These are phyloP conservation scores for Chrysanthemum lavandulifolium DNA, from an alignment of 129 eudicot genomes.

Conservation along the genomic window DNA sequence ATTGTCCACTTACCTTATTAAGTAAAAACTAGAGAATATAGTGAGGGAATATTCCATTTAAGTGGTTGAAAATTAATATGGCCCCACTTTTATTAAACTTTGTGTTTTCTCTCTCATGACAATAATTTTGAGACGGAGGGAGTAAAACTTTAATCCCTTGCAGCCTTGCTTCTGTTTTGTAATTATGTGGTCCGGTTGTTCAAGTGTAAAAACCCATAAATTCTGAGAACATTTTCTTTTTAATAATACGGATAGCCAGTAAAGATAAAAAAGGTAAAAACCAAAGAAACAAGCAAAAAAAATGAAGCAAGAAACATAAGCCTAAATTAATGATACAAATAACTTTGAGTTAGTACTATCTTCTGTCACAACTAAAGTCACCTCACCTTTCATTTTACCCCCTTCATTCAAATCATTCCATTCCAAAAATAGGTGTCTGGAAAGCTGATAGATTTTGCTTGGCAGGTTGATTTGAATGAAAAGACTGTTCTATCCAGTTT, in stretches of 20 bases:
- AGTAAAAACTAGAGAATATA: no score
- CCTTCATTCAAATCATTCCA: constrained; percentile 57
- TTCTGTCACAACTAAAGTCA: constrained; percentile 24
- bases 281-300: constrained; percentile 16
- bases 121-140: no score
- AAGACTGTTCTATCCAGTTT: constrained; percentile 51
- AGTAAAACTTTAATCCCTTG: neutral
- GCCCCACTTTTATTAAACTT: no score
- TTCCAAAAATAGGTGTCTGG: constrained; percentile 79
- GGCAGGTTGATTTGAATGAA: constrained; percentile 49
- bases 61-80: no score
- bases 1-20: no score
- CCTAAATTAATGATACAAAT: constrained; percentile 32
- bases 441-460: constrained; percentile 53
- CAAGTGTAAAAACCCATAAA: neutral
- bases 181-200: neutral
- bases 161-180: neutral
- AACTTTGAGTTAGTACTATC: constrained; percentile 30
- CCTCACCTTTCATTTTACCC: constrained; percentile 17
- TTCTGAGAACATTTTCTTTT: constrained; percentile 26
- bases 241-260: constrained; percentile 16
- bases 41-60: no score
- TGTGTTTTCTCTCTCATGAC: no score
- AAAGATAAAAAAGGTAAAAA: constrained; percentile 19
- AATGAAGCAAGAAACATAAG: constrained; percentile 22